Conservation (phyloP, 345 rosid species). For the Combretum micranthum region DNA sequence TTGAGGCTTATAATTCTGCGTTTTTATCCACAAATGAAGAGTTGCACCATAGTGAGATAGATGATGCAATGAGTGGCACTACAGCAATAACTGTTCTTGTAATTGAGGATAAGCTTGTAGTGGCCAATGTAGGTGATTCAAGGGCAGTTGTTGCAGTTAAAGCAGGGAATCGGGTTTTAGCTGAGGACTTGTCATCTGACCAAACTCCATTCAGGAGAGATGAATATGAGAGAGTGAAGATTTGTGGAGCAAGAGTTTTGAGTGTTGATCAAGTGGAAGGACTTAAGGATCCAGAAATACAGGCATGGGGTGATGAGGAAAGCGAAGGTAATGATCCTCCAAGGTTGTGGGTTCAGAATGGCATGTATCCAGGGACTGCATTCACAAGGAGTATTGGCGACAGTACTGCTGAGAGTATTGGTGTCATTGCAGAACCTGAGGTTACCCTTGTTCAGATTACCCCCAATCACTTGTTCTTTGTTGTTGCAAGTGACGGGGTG, state of each 20-base stretch:
- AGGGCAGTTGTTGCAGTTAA: conserved; percentile 84
- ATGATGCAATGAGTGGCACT: conserved; percentile 92
- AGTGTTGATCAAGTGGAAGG: conserved; percentile 97
- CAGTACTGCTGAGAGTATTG: conserved; percentile 74
- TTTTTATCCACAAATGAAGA: conserved; percentile 53
- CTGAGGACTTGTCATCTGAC: conserved; percentile 81
- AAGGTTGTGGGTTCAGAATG: conserved; percentile 89
- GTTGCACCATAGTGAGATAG: conserved; percentile 68
- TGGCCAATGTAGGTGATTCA: conserved; percentile 98
- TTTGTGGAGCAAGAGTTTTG: conserved; percentile 85
- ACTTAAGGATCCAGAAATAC: conserved; percentile 72
- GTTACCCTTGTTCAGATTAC: conserved; percentile 55
- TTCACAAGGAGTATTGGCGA: conserved; percentile 95
- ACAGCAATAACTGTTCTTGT: conserved; percentile 92
- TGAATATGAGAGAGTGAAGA: conserved; percentile 86
- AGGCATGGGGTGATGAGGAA: conserved; percentile 85
- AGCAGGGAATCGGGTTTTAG: conserved; percentile 47
- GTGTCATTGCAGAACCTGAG: conserved; percentile 82
- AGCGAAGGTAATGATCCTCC: conserved; percentile 93
- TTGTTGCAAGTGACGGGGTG: conserved; percentile 95
- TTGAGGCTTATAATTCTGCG: conserved; percentile 62
- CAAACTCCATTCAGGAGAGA: conserved; percentile 95
- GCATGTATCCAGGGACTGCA: conserved; percentile 94
- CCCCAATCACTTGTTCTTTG: conserved; percentile 67
- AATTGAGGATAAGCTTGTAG: conserved; percentile 66